Base-by-base conservation (phyloP, 192 early-diverging fungal species). In the Coemansia sp. region DNA sequence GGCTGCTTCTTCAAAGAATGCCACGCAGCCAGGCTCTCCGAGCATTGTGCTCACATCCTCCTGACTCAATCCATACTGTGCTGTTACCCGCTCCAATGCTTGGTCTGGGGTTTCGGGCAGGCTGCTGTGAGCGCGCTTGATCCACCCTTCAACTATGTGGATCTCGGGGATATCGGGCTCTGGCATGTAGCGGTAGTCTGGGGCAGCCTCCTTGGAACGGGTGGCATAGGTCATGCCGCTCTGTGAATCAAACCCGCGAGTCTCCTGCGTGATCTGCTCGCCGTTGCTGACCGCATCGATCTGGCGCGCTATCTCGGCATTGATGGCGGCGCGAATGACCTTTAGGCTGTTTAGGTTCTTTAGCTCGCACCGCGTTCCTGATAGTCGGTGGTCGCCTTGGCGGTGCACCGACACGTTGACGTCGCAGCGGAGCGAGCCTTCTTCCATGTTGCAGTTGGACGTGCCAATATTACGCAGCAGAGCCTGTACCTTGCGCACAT, bases 111-210 rank as follows among this genome's bases (percentile, higher is more conserved):
- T 68, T 57, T 92, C 89, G 5, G 92, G 87, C 11, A 92, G 42
- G 1, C 25, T 50, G 1, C 47, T 49, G 13, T 51, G 59, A 21
- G 85, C 45, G 0, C 22, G 25, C 9, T 73, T 54, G 7, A 85
- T 59, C 49, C 79, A 78, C 14, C 64, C 56, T 26, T 77, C 57
- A 16, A 51, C 25, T 10, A 69, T 31, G 17, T 42, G 48, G 4
- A 78, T 22, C 9, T 47, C 47, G 13, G 66, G 64, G 10, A 76
- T 40, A 28, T 75, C 72, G 20, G 78, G 64, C 50, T 95, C 92
- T 16, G 90, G 86, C 83, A 93, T 90, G 52, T 87, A 95, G 34
- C 88, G 58, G 62, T 96, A 96, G 62, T 96, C 94, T 1, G 77
- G 79, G 3, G 85, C 82, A n/a, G 81, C 72, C 46, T 96, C 94